A percentile compares a stretch with the other conserved stretches of the same genome.
Evolutionary conservation across 2,329 filamentous ascomycete species (phyloP).

Genomic region (Colletotrichum navitas): DNA sequence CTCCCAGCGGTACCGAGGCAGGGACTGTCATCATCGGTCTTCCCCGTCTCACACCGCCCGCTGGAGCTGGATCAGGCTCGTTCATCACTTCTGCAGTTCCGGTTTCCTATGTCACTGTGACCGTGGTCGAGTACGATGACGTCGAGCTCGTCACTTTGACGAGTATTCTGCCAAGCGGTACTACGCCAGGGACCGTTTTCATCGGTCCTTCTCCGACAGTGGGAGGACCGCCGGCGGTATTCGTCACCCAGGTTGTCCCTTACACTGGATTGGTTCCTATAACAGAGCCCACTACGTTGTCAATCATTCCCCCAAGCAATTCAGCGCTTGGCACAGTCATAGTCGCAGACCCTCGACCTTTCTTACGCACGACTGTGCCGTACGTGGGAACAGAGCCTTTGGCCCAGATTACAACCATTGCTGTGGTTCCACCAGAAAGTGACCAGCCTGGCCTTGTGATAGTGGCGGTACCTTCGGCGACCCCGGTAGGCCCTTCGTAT

Average conservation of each 20-base stretch:
- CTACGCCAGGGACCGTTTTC: slow-evolving; percentile 3
- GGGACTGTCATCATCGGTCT: slow-evolving; percentile 34
- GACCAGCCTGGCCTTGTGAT: slow-evolving; percentile 26
- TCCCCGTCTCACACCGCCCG: not conserved
- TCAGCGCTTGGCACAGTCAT: not conserved
- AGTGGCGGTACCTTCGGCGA: slow-evolving; percentile 13
- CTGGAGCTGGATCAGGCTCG: not conserved
- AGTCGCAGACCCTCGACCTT: slow-evolving; percentile 7
- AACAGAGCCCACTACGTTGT: not conserved
- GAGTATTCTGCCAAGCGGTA: slow-evolving; percentile 5
- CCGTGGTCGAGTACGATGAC: not conserved
- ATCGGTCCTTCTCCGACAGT: slow-evolving; percentile 18
- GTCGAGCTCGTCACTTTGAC: not conserved
- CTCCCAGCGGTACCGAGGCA: slow-evolving; percentile 23
- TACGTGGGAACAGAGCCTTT: not conserved
- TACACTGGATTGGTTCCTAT: not conserved
- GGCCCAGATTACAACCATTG: slow-evolving; percentile 8
- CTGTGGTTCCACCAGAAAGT: slow-evolving; percentile 15
- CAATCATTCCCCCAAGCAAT: not conserved
- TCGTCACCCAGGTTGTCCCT: not conserved
- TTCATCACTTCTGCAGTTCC: slow-evolving; percentile 19
- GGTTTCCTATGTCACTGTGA: slow-evolving; percentile 8
- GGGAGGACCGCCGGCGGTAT: not conserved
- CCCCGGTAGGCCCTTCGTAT: not conserved
- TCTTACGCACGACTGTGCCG: not conserved